These are phyloP conservation scores for Smithsoniella earleae DNA, from an alignment of 163 green algal species.

Conservation along the genomic window DNA sequence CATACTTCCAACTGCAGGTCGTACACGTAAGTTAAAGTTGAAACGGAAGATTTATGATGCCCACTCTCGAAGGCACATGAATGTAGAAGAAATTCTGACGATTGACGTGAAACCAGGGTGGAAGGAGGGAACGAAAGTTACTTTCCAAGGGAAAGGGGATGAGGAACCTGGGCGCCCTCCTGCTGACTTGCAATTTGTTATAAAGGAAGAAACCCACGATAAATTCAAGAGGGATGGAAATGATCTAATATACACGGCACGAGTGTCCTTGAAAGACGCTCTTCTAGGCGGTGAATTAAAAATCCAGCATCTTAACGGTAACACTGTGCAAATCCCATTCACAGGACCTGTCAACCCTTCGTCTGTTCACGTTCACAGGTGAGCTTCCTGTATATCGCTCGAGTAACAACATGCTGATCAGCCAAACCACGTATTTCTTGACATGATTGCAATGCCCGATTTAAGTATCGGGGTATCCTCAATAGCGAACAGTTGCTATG, in stretches of 20 bases:
- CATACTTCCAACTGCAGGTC: not conserved
- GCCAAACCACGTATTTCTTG: no score
- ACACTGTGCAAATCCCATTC: constrained; percentile 35
- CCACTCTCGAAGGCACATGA: constrained; percentile 42
- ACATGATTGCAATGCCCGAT: not conserved
- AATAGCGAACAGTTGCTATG: constrained; percentile 6
- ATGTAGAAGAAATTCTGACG: constrained; percentile 67
- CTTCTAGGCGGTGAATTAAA: constrained; percentile 47
- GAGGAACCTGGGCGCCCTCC: constrained; percentile 53
- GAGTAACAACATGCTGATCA: no score
- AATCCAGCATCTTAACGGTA: constrained; percentile 45
- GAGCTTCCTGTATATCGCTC: constrained; percentile 23
- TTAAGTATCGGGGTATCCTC: no score
- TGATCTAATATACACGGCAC: constrained; percentile 58
- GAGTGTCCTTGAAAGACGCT: constrained; percentile 43
- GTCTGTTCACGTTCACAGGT: constrained; percentile 40
- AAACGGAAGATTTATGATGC: constrained; percentile 57
- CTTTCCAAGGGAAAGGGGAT: constrained; percentile 66
- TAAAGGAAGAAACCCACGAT: constrained; percentile 60
- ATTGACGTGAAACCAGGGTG: constrained; percentile 76
- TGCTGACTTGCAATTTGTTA: constrained; percentile 71
- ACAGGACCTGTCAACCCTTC: constrained; percentile 36
- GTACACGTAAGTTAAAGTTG: constrained; percentile 45
- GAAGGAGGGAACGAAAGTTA: constrained; percentile 76
- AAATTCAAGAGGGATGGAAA: constrained; percentile 65